Base-by-base conservation (phyloP, 106 monocot genomes). In the Phalaenopsis equestris region DNA sequence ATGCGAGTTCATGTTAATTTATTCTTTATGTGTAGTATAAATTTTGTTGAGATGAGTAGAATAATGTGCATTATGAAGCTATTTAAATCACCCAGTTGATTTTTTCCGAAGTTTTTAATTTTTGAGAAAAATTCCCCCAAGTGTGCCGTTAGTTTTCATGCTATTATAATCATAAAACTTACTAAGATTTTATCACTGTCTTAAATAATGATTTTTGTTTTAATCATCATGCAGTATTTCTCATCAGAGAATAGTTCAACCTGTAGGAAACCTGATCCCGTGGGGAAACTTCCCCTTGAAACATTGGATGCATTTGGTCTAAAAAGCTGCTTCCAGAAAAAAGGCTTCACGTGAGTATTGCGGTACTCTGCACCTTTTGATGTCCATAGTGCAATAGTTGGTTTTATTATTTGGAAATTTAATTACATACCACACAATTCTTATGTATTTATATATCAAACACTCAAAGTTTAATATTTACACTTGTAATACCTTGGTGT, bases 281-380 rank as follows among this genome's bases (percentile, higher is more conserved):
- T 80, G 77, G 96, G 90, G 48, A 97, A 80, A 70, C 94, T 97
- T 90, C 96, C 96, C 38, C 77, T 83, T 78, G 96, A 97, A 86
- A 73, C 93, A 56, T 76, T 92, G 73, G 90, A 90, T 89, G 94
- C 94, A 55, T 58, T 80, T 85, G 86, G 55, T 21, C 79, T 97
- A 52, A 97, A 97, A 83, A 87, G 70, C 75, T 89, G 88, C 67
- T 97, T 97, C 76, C 55, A 83, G 39, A 85, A 83, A 75, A 97
- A 94, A 84, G 96, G 93, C 49, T 92, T 97, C 85, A 90, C 90
- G 96, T 97, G 82, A 97, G 94, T 88, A 67, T 72, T 64, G 64
- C n/a, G 9, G 21, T 64, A 64, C 64, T 23, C 9, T 21, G 5
- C 64, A 64, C 64, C 23, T 6, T 5, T 64, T 2, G 14, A 3